Evolutionary conservation across 192 early-diverging fungal genomes (phyloP), one percentile per base, ranked within the genome.

Genomic region (Lobosporangium transversale): DNA sequence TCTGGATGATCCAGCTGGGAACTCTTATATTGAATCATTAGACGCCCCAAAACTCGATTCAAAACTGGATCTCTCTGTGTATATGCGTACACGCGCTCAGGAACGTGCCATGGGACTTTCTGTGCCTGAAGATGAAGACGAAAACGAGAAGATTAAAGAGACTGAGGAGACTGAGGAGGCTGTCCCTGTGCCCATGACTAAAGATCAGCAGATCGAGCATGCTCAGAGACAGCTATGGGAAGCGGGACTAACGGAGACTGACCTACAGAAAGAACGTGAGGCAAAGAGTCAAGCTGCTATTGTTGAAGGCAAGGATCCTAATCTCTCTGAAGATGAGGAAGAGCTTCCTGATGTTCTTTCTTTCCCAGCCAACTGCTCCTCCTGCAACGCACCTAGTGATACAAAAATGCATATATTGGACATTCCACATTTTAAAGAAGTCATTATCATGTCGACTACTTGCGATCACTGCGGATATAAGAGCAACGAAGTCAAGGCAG

Each of bases 341-440:
- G 80, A 82, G 51, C 66, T 85, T 30, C 89, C 88, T 32, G 92
- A 96, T 51, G 87, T 98, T 12, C 75, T 94, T 58, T 81, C 83
- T 15, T 97, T 97, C 85, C 91, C 86, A 11, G 89, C 92, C 59
- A 94, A 90, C 69, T 97, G 95, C 81, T 95, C 94, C 0, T 68
- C 86, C 32, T 97, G 95, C 83, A 89, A 87, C 37, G 85, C 80
- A 15, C 88, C 89, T 30, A 86, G 88, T 55, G 91, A 94, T 30
- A 96, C 94, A 51, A 94, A 90, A 45, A 96, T 97, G 95, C 93
- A 96, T 37, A 78, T 95, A 63, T 60, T 97, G 51, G 86, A 95
- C 56, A 96, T 97, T 66, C 95, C 95, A 37, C 94, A 98, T 66
- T 98, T 98, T 76, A 97, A 96, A 74, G 91, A 98, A 57, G 93